These are phyloP conservation scores for Terana coerulea DNA, from an alignment of 768 basidiomycete species.

Conservation along the genomic window DNA sequence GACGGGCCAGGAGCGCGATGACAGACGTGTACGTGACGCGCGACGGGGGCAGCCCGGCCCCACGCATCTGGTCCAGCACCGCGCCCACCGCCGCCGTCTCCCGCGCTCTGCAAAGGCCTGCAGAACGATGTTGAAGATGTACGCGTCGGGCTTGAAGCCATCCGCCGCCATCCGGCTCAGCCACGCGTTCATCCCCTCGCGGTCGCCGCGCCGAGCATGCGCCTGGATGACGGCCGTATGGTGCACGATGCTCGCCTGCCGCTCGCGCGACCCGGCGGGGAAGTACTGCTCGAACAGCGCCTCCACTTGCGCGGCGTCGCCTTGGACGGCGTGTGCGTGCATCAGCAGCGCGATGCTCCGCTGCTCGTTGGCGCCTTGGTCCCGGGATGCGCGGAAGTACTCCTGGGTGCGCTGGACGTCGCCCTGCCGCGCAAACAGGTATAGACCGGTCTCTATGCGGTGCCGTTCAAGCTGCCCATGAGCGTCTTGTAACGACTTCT, in stretches of 20 bases:
- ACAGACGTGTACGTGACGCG: conserved; percentile 59
- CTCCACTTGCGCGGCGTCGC: conserved; percentile 37
- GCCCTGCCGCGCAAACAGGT: conserved; percentile 51
- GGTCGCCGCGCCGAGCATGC: conserved; percentile 43
- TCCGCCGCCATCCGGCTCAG: conserved; percentile 45
- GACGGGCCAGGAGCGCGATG: conserved; percentile 60
- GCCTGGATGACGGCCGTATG: conserved; percentile 58
- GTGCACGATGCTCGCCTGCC: conserved; percentile 48
- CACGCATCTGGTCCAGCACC: conserved; percentile 61
- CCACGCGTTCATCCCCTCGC: conserved; percentile 50
- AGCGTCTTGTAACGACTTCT: conserved; percentile 13
- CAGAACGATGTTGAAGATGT: conserved; percentile 60
- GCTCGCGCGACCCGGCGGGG: conserved; percentile 21
- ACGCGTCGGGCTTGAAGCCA: conserved; percentile 48
- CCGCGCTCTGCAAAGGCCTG: conserved; percentile 50
- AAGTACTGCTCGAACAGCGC: conserved; percentile 56
- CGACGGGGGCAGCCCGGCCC: conserved; percentile 42
- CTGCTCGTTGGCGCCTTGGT: conserved; percentile 23
- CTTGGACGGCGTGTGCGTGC: conserved; percentile 50
- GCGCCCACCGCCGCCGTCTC: conserved; percentile 49
- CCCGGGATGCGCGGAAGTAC: conserved; percentile 36
- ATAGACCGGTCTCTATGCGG: conserved; percentile 43
- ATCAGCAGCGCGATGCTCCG: conserved; percentile 44
- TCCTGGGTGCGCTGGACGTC: conserved; percentile 39
- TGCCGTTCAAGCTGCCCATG: conserved; percentile 17